Base-by-base conservation (phyloP, 805 yeast species). In the Metschnikowia picachoensis region DNA sequence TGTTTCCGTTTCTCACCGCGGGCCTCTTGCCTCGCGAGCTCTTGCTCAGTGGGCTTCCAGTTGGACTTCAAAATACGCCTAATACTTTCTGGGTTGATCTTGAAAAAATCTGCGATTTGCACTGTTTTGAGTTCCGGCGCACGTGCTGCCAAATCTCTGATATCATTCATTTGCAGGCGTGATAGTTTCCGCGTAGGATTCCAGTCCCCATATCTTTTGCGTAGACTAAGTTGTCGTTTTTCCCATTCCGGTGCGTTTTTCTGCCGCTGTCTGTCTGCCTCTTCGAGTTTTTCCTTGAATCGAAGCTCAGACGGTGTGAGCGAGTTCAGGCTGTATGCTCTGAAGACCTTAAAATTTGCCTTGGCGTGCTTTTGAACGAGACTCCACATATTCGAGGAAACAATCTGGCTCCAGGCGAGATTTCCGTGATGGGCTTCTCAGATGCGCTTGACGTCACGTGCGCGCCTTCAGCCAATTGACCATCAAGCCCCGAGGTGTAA, bases 41-140 rank as follows among this genome's bases (percentile, higher is more conserved):
- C 87, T n/a, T 72, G 74, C 1, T 68, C 74, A 4, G 64, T 70
- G 0, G 96, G 96, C 14, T 61, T 65, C 95, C 96, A 91, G 33
- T 75, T 79, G 5, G 92, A 82, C 60, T 80, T 82, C 52, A 91
- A 61, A 15, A 91, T 88, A 51, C 96, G 76, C 48, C 96, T 71
- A 2, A 90, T 77, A 0, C 91, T 87, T 54, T 90, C 95, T 1
- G 95, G 92, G 1, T 94, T 85, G 5, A 88, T 74, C 40, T 76
- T 70, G 64, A 85, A 90, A 58, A 76, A 76, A 30, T 76, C 69
- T 0, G 89, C 84, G 6, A 91, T 61, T 36, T 80, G 83, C 3
- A 68, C 67, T 2, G 83, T 74, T 4, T 76, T 78, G 43, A 86
- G 52, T n/a, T 77, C 72, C 0, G 97, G 96, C 50, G 71, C 64